A percentile compares a stretch with the other conserved stretches of the same genome.
Evolutionary conservation across 2,329 filamentous ascomycete genomes (phyloP).

Genomic region (Venturia asperata): DNA sequence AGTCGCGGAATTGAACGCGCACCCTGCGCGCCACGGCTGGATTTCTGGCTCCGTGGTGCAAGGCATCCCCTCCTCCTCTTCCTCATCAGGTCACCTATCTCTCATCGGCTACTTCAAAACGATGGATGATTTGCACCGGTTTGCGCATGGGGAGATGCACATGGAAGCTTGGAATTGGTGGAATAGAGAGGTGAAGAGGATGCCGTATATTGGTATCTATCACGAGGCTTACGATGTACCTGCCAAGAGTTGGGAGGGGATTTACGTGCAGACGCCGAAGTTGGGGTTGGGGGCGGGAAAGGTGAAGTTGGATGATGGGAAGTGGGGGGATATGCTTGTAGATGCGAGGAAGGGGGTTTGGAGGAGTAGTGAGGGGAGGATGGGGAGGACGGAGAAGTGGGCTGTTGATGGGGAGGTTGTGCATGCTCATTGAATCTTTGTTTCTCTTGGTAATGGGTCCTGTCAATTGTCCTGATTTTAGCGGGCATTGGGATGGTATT

Average conservation of each 20-base stretch:
- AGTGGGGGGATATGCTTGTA: constrained; percentile 11
- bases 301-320: constrained; percentile 7
- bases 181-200: constrained; percentile 31
- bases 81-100: constrained; percentile 33
- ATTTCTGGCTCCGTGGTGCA: constrained; percentile 30
- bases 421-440: not conserved
- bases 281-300: constrained; percentile 28
- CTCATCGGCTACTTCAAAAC: constrained; percentile 46
- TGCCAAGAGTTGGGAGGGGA: constrained; percentile 43
- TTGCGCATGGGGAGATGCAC: constrained; percentile 46
- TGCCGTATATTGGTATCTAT: constrained; percentile 43
- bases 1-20: constrained; percentile 28
- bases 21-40: constrained; percentile 42
- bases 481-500: too few relatives aligned
- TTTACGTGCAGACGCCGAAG: constrained; percentile 40
- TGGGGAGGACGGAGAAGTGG: constrained; percentile 15
- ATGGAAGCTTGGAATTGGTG: constrained; percentile 47
- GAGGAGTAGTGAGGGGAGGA: constrained; percentile 16
- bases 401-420: not conserved
- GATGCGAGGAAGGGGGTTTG: constrained; percentile 17
- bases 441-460: not conserved
- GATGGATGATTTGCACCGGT: constrained; percentile 45
- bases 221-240: constrained; percentile 49
- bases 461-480: too few relatives aligned
- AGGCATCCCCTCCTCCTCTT: constrained; percentile 32